Evolutionary conservation across 805 yeast genomes (phyloP), one percentile per base, ranked within the genome.

Genomic region (Candida suzukii): DNA sequence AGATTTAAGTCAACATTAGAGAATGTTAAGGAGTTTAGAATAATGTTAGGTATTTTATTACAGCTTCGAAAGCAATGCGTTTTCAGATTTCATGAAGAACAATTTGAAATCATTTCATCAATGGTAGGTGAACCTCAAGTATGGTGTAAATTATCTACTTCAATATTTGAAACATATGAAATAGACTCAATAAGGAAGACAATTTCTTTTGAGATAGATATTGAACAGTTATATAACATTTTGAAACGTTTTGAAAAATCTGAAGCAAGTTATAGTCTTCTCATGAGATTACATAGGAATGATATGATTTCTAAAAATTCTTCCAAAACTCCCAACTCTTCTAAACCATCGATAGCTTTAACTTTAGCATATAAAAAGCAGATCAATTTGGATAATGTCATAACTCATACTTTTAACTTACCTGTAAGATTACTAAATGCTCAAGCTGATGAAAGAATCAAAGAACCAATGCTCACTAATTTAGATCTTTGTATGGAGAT

Each of bases 371-470:
- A 78, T 52, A 68, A 74, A 17, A 79, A 76, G 45, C 61, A 57
- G 51, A 64, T 57, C 28, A 56, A 57, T 39, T 56, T 58, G 40
- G 49, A 70, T 10, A 69, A 72, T 20, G 62, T 74, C 3, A 69
- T 85, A 16, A 71, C 73, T 45, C 88, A 83, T 52, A 72, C 84
- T 8, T 78, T 80, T 51, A 76, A 78, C 39, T 74, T 90, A 17
- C 91, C 95, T 0, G 85, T 85, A 2, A 66, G 79, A 48, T 64
- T 85, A 33, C 52, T 84, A 42, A 73, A 78, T 43, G 68, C 66
- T 46, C 73, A 69, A 14, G 77, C 73, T 44, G 80, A 76, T 42
- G 69, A 70, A 13, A 54, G 70, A 38, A 64, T 77, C 10, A 63
- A 68, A 17, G 93, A 84, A 52, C 96, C 96, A 0, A 74, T 71